Evolutionary conservation across 257 asterid genomes (phyloP).

Genomic region (Ballota nigra): DNA sequence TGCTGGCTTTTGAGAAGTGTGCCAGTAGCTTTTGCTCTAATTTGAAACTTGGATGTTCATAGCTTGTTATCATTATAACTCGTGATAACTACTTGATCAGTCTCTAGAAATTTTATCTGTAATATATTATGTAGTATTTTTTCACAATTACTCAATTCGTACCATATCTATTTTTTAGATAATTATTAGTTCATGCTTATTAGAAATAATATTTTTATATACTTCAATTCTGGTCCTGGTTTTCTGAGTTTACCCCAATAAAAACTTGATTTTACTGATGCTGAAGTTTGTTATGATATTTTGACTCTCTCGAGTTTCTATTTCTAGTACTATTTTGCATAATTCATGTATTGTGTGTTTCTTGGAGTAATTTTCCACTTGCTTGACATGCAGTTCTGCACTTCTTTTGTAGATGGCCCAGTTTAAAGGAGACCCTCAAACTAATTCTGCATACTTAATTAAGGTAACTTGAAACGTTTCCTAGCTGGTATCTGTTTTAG

Average conservation of each 20-base stretch:
- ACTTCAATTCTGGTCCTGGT: background rate
- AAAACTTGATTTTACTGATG: constrained; percentile 3
- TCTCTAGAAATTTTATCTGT: background rate
- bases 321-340: constrained; percentile 19
- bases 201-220: background rate
- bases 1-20: constrained; percentile 6
- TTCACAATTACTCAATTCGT: background rate
- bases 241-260: background rate
- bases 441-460: constrained; percentile 59
- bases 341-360: constrained; percentile 21
- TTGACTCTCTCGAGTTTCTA: background rate
- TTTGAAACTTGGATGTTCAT: background rate
- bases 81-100: background rate
- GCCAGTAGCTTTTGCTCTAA: background rate
- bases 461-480: constrained; percentile 48
- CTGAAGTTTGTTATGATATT: constrained; percentile 4
- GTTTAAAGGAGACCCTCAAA: constrained; percentile 62
- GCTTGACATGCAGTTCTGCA: constrained; percentile 87
- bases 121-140: constrained; percentile 9
- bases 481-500: constrained; percentile 1
- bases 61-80: background rate
- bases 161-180: background rate
- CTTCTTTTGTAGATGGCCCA: constrained; percentile 87
- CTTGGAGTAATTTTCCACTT: constrained; percentile 52
- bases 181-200: background rate